A percentile compares a stretch with the other conserved stretches of the same genome.
phyloP scores from a whole-genome alignment of 371 early-diverging fungal species.

The Mortierella sp. region DNA sequence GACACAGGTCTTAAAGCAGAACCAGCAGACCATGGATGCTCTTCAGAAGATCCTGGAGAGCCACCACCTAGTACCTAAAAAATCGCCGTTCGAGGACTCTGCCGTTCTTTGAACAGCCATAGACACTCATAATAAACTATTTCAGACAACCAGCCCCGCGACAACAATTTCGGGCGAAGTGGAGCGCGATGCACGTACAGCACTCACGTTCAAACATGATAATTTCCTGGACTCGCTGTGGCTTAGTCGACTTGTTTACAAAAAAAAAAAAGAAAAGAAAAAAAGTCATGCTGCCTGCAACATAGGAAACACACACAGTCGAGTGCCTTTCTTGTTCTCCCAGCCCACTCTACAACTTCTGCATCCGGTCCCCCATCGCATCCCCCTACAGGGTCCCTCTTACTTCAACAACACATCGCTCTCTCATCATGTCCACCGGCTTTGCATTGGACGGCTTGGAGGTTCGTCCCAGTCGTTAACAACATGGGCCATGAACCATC shows the following conservation, averaged over 20 bases:
- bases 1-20: conserved; percentile 65
- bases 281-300: not conserved
- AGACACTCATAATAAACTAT: not conserved
- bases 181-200: not conserved
- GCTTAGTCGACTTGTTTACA: conserved; percentile 5
- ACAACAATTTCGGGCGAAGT: conserved; percentile 1
- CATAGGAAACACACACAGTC: not conserved
- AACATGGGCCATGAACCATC: not conserved
- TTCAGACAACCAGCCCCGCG: not conserved
- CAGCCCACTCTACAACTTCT: conserved; percentile 16
- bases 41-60: conserved; percentile 63
- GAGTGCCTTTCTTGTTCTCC: conserved; percentile 4
- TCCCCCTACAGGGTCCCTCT: conserved; percentile 14
- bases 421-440: conserved; percentile 43
- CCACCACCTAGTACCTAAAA: conserved; percentile 55
- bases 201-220: not conserved
- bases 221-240: not conserved
- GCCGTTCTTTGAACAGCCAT: conserved; percentile 28
- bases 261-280: conserved; percentile 6
- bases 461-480: conserved; percentile 25
- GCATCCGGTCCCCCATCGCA: conserved; percentile 7
- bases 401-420: conserved; percentile 11
- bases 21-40: conserved; percentile 67
- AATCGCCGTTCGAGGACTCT: conserved; percentile 46
- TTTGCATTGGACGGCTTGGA: conserved; percentile 53